These are phyloP conservation scores for Syzygium syzygioides DNA, from an alignment of 441 rosid species.

Conservation along the genomic window DNA sequence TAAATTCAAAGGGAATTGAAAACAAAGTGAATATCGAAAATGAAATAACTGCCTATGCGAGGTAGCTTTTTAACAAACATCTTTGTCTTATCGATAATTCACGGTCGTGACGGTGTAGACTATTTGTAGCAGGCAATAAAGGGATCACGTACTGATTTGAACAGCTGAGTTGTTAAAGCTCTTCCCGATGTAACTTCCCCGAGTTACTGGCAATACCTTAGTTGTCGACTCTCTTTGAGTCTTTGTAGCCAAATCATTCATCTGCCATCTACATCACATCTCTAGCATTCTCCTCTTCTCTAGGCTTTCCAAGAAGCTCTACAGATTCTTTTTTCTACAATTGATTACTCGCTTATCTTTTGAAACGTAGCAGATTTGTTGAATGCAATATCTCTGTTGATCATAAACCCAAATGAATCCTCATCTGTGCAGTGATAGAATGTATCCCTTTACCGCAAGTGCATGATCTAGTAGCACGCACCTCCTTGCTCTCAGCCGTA, in stretches of 20 bases:
- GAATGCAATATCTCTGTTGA: not conserved
- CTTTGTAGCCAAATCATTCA: not conserved
- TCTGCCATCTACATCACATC: not conserved
- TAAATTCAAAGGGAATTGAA: too few species aligned
- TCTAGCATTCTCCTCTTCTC: not conserved
- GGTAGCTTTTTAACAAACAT: too few species aligned
- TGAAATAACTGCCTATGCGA: too few species aligned
- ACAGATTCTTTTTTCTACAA: not conserved
- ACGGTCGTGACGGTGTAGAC: too few species aligned
- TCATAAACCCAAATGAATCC: not conserved
- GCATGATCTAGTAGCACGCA: not conserved
- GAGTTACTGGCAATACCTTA: not conserved
- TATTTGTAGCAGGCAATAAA: too few species aligned
- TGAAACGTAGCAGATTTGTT: not conserved
- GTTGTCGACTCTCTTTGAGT: not conserved
- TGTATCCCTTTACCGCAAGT: not conserved
- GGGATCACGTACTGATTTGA: too few species aligned
- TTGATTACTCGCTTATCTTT: not conserved
- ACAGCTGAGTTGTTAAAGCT: too few species aligned
- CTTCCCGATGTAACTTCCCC: too few species aligned
- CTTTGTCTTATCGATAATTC: too few species aligned
- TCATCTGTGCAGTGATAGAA: not conserved
- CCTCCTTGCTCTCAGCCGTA: not conserved
- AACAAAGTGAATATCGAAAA: too few species aligned
- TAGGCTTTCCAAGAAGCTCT: not conserved